These are phyloP conservation scores for Trypethelium eluteriae DNA, from an alignment of 495 filamentous ascomycete genomes.

Conservation along the genomic window DNA sequence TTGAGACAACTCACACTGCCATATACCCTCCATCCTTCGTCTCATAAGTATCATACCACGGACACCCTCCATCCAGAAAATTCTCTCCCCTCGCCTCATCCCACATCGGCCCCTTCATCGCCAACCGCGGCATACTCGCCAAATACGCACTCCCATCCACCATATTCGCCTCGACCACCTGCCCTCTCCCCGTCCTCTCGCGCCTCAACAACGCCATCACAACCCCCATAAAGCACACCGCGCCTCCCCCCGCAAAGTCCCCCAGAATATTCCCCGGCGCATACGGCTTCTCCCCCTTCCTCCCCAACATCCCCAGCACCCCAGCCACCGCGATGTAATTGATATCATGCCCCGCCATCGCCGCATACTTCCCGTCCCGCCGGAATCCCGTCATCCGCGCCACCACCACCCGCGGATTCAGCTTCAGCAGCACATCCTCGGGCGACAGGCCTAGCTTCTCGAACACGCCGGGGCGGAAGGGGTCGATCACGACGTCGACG, in stretches of 20 bases:
- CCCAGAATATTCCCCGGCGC: constrained; percentile 76
- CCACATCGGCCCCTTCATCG: constrained; percentile 52
- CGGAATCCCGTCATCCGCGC: constrained; percentile 84
- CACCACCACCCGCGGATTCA: constrained; percentile 73
- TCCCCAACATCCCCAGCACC: constrained; percentile 66
- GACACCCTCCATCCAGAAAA: constrained; percentile 72
- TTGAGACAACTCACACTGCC: constrained; percentile 49
- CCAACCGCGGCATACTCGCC: constrained; percentile 64
- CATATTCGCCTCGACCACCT: constrained; percentile 94
- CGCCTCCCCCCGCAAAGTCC: constrained; percentile 90
- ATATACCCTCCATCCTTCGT: constrained; percentile 76
- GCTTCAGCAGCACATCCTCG: constrained; percentile 47
- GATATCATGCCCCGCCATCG: constrained; percentile 96
- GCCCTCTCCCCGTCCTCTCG: constrained; percentile 58
- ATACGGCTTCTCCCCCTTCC: constrained; percentile 58
- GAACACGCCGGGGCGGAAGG: constrained; percentile 82
- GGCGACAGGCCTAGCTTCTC: constrained; percentile 75
- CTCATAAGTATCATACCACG: constrained; percentile 82
- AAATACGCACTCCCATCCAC: constrained; percentile 80
- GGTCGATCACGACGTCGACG: constrained; percentile 82
- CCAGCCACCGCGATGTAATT: constrained; percentile 91
- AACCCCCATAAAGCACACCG: constrained; percentile 60
- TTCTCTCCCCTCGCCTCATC: constrained; percentile 61
- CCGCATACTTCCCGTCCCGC: constrained; percentile 70
- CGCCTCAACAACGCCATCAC: constrained; percentile 53